Base-by-base conservation (phyloP, 1,139 yeast genomes). In the Magnusiomyces sp. region DNA sequence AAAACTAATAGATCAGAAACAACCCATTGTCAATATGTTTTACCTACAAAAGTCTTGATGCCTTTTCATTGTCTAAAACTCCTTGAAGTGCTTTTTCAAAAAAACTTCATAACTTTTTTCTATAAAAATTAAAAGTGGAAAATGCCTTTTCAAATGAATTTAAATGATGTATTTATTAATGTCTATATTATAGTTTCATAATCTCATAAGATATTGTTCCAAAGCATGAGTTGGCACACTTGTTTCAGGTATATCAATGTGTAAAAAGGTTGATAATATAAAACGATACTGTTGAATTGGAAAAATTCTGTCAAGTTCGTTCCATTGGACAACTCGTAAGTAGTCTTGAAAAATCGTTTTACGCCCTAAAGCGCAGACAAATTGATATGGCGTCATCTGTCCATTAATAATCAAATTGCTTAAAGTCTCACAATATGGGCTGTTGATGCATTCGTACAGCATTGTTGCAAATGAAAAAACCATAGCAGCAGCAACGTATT, bases 211-310 rank as follows among this genome's bases (percentile, higher is more conserved):
- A 6, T 19, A 29, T 13, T n/a, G 36, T 16, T 41, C 44, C 20
- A 41, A 41, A 13, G 14, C 34, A 29, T 41, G 44, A 34, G 16
- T 29, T 9, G 44, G 31, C 27, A 41, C 19, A n/a, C 6, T 5
- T 14, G 7, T 29, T 27, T 41, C 44, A 29, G 27, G 17, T 2
- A 36, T 41, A 27, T 41, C 19, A 6, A 29, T 10, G 16, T 41
- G 44, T n/a, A 29, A 41, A 29, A 41, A 41, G n/a, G 44, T 41
- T 29, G 44, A 41, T 6, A 41, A 20, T n/a, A 41, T 36, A 41
- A 41, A 41, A n/a, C 44, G 44, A 23, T 41, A 41, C 17, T 41
- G 44, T 17, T 41, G 44, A 29, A 41, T n/a, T 5, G 44, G 44
- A 27, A 41, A 41, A n/a, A 41, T 41, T 17, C 44, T 17, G 31